A percentile compares a stretch with the other conserved stretches of the same genome.
Conservation (phyloP, 345 rosid genomes). For the sweet orange (Citrus sinensis) region DNA sequence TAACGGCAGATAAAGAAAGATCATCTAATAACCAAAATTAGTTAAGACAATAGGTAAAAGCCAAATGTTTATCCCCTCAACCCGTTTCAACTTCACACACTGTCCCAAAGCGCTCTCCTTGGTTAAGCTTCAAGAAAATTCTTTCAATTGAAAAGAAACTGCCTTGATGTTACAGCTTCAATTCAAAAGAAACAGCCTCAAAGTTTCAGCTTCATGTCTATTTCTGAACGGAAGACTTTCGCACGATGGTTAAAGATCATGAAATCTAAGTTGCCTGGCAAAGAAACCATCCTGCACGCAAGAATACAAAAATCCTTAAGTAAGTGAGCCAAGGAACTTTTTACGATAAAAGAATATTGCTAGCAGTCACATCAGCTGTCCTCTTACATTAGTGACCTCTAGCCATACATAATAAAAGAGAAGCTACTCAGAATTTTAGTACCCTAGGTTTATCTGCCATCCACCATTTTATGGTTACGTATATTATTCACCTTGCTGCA, state of each 20-base stretch:
- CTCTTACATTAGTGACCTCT: not conserved
- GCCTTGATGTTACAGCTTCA: not conserved
- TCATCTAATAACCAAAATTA: not conserved
- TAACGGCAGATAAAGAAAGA: not conserved
- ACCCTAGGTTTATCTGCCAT: not conserved
- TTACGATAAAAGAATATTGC: not conserved
- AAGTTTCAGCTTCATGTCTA: conserved; percentile 50
- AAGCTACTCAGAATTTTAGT: not conserved
- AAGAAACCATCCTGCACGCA: conserved; percentile 70
- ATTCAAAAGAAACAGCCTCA: conserved; percentile 17
- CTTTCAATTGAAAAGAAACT: not conserved
- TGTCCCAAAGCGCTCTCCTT: not conserved
- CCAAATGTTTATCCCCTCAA: not conserved
- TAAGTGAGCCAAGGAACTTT: not conserved
- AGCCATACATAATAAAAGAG: not conserved
- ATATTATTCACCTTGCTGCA: not conserved
- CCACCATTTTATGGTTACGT: not conserved
- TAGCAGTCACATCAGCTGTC: not conserved
- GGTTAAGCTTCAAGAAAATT: not conserved
- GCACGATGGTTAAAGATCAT: conserved; percentile 91
- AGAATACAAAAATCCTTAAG: conserved; percentile 1
- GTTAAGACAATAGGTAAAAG: no score
- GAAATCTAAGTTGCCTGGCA: conserved; percentile 81
- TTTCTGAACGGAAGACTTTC: conserved; percentile 38
- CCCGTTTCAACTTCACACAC: not conserved